Percentiles rank a stretch among this genome's conserved stretches.
These are phyloP conservation scores for Russula foetens DNA, from an alignment of 768 basidiomycete species.

Conservation along the genomic window DNA sequence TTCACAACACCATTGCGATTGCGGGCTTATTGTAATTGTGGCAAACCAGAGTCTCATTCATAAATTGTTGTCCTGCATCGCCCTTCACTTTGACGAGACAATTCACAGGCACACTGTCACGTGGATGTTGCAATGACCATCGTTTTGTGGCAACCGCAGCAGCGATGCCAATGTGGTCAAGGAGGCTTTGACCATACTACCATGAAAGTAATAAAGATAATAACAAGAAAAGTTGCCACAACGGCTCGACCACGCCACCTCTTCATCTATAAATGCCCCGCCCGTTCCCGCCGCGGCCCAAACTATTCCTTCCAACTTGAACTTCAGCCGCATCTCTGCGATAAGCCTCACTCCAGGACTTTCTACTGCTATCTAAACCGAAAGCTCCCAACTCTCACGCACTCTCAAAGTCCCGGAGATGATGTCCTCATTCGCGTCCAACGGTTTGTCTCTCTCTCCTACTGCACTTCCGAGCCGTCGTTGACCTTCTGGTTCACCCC, in stretches of 20 bases:
- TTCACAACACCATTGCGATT: too few relatives aligned
- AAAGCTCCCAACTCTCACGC: not conserved
- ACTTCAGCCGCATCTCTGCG: not conserved
- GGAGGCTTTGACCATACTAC: too few relatives aligned
- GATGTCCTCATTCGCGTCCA: not conserved
- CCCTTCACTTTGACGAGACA: too few relatives aligned
- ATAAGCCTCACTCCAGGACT: not conserved
- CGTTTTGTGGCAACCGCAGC: too few relatives aligned
- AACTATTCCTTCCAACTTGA: not conserved
- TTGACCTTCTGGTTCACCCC: not conserved
- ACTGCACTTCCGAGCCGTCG: too few relatives aligned
- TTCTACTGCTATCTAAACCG: not conserved
- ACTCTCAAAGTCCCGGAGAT: not conserved
- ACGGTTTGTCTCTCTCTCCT: not conserved
- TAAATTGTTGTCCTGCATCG: too few relatives aligned
- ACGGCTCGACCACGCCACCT: too few relatives aligned
- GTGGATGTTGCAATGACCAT: too few relatives aligned
- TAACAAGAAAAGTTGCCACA: not conserved
- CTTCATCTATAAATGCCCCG: not conserved
- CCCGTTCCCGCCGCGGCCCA: not conserved
- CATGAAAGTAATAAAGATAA: not conserved
- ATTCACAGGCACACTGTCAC: too few relatives aligned
- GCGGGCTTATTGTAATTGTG: too few relatives aligned
- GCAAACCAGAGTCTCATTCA: too few relatives aligned
- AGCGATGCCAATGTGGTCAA: too few relatives aligned